Conservation (phyloP, 1,284 basidiomycete species). For the Sanghuangporus sanghuang region DNA sequence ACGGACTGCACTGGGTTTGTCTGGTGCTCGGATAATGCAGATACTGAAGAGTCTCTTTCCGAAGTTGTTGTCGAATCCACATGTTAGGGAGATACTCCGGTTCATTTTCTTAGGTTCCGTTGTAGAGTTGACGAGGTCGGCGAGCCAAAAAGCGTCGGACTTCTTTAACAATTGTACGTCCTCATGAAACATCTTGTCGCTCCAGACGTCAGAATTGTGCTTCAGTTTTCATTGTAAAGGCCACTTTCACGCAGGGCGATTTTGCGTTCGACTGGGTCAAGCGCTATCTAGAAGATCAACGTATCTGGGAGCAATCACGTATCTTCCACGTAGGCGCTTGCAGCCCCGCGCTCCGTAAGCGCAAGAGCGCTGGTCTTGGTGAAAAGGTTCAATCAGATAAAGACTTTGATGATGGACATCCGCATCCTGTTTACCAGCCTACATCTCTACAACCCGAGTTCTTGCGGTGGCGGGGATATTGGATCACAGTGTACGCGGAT, state of each 20-base stretch:
- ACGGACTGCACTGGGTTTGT: neutral
- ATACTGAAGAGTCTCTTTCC: neutral
- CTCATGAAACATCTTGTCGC: neutral
- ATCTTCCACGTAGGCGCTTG: conserved; percentile 12
- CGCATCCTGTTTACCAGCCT: conserved; percentile 15
- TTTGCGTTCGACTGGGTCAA: conserved; percentile 16
- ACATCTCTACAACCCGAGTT: conserved; percentile 7
- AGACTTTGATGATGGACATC: conserved; percentile 1
- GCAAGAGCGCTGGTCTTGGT: neutral
- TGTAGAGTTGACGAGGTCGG: conserved; percentile 5
- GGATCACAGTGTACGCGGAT: conserved; percentile 12
- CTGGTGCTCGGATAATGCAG: neutral
- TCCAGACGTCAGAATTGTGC: neutral
- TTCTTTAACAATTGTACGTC: conserved; percentile 12
- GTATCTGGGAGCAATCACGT: conserved; percentile 15
- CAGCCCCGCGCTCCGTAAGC: neutral
- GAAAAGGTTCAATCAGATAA: neutral
- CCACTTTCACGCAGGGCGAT: conserved; percentile 9
- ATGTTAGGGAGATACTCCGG: conserved; percentile 11
- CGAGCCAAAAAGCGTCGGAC: conserved; percentile 9
- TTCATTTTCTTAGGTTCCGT: conserved; percentile 14
- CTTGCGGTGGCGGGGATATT: conserved; percentile 12
- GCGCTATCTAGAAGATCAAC: conserved; percentile 11
- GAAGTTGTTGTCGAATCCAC: conserved; percentile 9
- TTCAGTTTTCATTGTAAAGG: conserved; percentile 16